These are phyloP conservation scores for Populus euphratica DNA, from an alignment of 345 rosid species.

Conservation along the genomic window DNA sequence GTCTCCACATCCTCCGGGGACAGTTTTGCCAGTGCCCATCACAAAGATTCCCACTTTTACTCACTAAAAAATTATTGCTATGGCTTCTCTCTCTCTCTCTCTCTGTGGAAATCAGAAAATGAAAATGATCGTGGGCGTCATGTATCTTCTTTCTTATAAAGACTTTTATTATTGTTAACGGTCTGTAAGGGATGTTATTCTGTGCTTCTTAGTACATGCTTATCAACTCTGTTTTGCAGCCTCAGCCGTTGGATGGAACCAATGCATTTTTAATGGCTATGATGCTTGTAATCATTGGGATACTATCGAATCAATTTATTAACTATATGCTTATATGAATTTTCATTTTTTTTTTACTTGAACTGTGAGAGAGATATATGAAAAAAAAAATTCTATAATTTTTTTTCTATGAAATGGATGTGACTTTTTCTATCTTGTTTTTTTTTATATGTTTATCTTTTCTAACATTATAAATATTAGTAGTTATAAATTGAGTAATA, in stretches of 20 bases:
- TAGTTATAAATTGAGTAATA: too few species aligned
- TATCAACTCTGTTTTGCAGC: not conserved
- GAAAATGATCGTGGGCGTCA: not conserved
- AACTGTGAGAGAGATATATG: too few species aligned
- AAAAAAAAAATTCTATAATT: too few species aligned
- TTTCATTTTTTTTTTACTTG: too few species aligned
- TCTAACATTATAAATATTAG: too few species aligned
- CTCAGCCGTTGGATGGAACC: not conserved
- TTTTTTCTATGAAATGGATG: too few species aligned
- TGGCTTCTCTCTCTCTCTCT: not conserved
- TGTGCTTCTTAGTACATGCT: not conserved
- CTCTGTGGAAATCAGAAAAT: not conserved
- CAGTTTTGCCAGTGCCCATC: not conserved
- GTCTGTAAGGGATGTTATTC: not conserved
- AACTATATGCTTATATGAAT: too few species aligned
- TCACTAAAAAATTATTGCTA: not conserved
- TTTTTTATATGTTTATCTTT: too few species aligned
- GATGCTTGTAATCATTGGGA: too few species aligned
- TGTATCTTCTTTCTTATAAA: not conserved
- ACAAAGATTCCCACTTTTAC: not conserved
- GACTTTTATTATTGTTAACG: not conserved
- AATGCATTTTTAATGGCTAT: too few species aligned
- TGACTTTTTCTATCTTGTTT: too few species aligned
- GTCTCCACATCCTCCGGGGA: not conserved
- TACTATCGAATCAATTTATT: too few species aligned